Base-by-base conservation (phyloP, 1,284 basidiomycete species). In the Phellopilus nigrolimitatus region DNA sequence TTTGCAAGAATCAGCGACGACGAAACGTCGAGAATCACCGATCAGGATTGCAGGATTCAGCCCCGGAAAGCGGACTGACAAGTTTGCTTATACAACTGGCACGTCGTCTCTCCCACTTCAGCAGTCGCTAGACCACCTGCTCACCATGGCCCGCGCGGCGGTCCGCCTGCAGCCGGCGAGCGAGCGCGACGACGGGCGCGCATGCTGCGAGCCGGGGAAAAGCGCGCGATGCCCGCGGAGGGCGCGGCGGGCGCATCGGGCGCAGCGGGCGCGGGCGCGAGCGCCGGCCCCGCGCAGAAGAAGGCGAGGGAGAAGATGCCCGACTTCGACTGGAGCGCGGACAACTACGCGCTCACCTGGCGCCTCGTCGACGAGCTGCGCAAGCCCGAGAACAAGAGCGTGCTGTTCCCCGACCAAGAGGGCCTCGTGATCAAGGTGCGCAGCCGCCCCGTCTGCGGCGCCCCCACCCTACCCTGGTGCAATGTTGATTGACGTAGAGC, bases 131-230 rank as follows among this genome's bases (percentile, higher is more conserved):
- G n/a, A n/a, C n/a, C n/a, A n/a, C n/a, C n/a, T n/a, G n/a, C n/a
- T n/a, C 3, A 3, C 3, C 10, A 39, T 39, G 37, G 24, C 37
- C 17, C 17, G 24, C 3, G 24, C 9, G 4, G 10, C 15, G 9
- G 37, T 10, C 9, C 12, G 17, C 17, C 24, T 39, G 37, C 37
- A 39, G 24, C 37, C 9, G 37, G 37, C 24, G 37, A 30, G 42
- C 42, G 12, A 31, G 42, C 10, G 42, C n/a, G 42, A 33, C 19
- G 25, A 15, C 42, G 27, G 42, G 13, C 36, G 36, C 27, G 17
- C 41, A 54, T 54, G 52, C 52, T 42, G 33, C 52, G 52, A 34
- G n/a, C n/a, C n/a, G 52, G 52, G 28, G 52, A 54, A 41, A 54
- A 54, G 47, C 52, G 52, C 47, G 21, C 52, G 17, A 36, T 48